phyloP scores from a whole-genome alignment of 306 rosid genomes.

The Cicer yamashitae region DNA sequence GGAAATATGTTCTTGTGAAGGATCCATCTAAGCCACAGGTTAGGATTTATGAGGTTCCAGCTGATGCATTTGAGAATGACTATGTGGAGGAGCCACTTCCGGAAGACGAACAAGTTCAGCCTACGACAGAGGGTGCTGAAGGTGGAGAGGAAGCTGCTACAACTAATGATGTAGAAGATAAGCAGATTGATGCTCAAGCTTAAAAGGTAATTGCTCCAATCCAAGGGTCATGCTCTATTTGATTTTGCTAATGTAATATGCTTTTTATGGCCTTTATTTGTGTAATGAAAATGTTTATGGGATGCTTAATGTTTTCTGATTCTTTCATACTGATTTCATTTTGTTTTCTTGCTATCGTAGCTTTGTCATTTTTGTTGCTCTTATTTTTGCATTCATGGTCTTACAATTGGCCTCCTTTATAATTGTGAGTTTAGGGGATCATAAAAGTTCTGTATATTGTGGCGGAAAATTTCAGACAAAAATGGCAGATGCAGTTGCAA shows the following conservation, averaged over 20 bases:
- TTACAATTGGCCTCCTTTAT: background rate
- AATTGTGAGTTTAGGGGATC: background rate
- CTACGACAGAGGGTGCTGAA: slow-evolving; percentile 69
- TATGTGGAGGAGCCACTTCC: slow-evolving; percentile 97
- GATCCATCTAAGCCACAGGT: slow-evolving; percentile 95
- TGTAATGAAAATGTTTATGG: background rate
- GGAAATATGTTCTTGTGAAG: slow-evolving; percentile 89
- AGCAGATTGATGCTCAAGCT: slow-evolving; percentile 56
- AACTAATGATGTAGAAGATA: slow-evolving; percentile 62
- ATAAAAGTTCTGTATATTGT: background rate
- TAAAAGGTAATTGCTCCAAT: slow-evolving; percentile 45
- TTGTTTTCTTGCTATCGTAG: background rate
- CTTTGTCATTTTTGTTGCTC: background rate
- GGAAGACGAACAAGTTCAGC: slow-evolving; percentile 92
- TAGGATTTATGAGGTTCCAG: slow-evolving; percentile 92
- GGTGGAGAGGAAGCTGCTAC: slow-evolving; percentile 58
- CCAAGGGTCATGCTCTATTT: slow-evolving; percentile 9
- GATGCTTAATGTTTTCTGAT: background rate
- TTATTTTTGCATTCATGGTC: background rate
- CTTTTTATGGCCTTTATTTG: background rate
- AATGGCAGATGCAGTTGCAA: background rate
- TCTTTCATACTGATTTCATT: background rate
- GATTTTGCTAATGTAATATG: background rate
- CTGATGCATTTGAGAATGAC: slow-evolving; percentile 90
- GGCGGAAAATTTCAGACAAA: background rate